Conservation (phyloP, 768 basidiomycete genomes). For the Serendipita indica region DNA sequence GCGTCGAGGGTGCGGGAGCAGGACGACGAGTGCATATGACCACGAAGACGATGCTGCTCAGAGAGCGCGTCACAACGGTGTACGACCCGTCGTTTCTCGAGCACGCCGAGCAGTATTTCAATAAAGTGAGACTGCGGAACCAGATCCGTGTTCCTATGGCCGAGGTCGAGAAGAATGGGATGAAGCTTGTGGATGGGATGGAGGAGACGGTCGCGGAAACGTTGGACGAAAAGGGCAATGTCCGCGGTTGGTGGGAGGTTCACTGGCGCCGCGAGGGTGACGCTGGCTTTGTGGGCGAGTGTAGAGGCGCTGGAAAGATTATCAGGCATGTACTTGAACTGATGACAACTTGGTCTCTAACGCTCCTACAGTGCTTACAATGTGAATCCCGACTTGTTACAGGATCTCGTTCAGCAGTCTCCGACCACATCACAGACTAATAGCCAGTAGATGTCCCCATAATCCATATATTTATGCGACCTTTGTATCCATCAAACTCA, state of each 20-base stretch:
- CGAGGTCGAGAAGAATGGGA: conserved; percentile 5
- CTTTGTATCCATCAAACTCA: not conserved
- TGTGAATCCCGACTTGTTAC: not conserved
- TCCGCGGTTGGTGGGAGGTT: conserved; percentile 67
- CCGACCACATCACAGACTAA: not conserved
- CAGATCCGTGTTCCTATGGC: conserved; percentile 11
- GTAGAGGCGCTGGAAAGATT: conserved; percentile 47
- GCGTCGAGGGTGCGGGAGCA: conserved; percentile 27
- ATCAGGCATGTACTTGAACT: conserved; percentile 33
- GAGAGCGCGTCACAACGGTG: conserved; percentile 49
- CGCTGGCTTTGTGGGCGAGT: conserved; percentile 30
- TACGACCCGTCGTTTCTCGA: conserved; percentile 63
- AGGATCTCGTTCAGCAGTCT: not conserved
- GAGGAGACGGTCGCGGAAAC: conserved; percentile 79
- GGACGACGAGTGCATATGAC: conserved; percentile 45
- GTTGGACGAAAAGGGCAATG: conserved; percentile 36
- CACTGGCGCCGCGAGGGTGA: conserved; percentile 52
- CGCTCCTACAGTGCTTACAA: not conserved
- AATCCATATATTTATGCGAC: not conserved
- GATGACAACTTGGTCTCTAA: not conserved
- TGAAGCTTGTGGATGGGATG: conserved; percentile 22
- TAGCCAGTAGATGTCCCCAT: not conserved
- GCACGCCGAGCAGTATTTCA: conserved; percentile 18
- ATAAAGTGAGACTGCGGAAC: not conserved
- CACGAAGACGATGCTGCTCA: conserved; percentile 46